Conservation (phyloP, 2,329 filamentous ascomycete species). For the Ambrosiella cleistominuta region DNA sequence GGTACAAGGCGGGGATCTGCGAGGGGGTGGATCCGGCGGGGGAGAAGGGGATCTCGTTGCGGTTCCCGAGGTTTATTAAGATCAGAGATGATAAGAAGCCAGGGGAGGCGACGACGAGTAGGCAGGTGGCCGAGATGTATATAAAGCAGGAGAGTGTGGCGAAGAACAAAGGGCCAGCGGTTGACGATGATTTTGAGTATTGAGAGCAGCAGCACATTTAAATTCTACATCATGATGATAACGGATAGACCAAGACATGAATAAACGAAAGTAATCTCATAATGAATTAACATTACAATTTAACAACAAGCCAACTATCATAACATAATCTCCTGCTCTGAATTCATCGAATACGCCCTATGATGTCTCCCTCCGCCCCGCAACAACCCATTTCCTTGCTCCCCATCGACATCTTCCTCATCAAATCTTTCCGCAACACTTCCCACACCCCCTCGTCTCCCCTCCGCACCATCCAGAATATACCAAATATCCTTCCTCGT, state of each 20-base stretch:
- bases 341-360: slow-evolving; percentile 12
- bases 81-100: slow-evolving; percentile 89
- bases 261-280: not conserved
- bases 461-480: slow-evolving; percentile 58
- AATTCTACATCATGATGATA: not conserved
- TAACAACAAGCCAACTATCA: not conserved
- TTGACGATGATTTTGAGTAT: slow-evolving; percentile 98
- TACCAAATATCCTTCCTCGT: slow-evolving; percentile 98
- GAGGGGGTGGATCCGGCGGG: slow-evolving; percentile 58
- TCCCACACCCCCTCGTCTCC: slow-evolving; percentile 19
- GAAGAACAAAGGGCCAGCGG: slow-evolving; percentile 69
- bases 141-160: slow-evolving; percentile 77
- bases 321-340: slow-evolving; percentile 12
- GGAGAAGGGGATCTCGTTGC: slow-evolving; percentile 65
- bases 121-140: slow-evolving; percentile 94
- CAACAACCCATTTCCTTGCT: slow-evolving; percentile 10
- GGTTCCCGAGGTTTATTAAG: slow-evolving; percentile 88
- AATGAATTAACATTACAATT: too few species aligned
- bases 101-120: slow-evolving; percentile 67
- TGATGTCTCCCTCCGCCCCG: not conserved
- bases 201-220: slow-evolving; percentile 23
- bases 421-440: not conserved
- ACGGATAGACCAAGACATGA: not conserved
- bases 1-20: slow-evolving; percentile 78
- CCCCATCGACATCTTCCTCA: slow-evolving; percentile 3